phyloP scores from a whole-genome alignment of 257 asterid genomes.

The Solanum boliviense region DNA sequence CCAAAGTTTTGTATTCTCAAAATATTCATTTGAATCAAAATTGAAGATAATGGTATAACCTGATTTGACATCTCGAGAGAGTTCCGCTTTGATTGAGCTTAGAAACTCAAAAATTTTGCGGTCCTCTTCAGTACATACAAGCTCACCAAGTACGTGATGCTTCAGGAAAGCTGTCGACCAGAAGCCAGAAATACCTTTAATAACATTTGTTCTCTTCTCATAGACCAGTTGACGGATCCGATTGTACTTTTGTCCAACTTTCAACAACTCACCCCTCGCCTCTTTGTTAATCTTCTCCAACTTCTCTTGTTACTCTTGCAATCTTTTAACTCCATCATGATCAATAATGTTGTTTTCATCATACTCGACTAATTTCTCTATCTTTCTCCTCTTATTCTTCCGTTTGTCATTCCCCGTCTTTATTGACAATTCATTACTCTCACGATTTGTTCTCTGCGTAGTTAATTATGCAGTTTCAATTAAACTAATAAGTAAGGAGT shows the following conservation, averaged over 20 bases:
- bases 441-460: not conserved
- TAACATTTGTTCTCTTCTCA: slow-evolving; percentile 56
- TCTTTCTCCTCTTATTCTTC: not conserved
- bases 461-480: not conserved
- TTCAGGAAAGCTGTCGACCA: slow-evolving; percentile 90
- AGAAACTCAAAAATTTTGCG: slow-evolving; percentile 47
- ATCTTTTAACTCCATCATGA: not conserved
- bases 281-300: slow-evolving; percentile 56
- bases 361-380: not conserved
- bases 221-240: slow-evolving; percentile 73
- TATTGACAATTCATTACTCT: not conserved
- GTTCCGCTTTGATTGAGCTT: slow-evolving; percentile 66
- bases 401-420: not conserved
- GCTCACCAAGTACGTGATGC: slow-evolving; percentile 6
- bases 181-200: slow-evolving; percentile 70
- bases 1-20: slow-evolving; percentile 63
- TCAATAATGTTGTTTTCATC: not conserved
- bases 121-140: slow-evolving; percentile 34
- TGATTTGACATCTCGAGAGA: slow-evolving; percentile 72
- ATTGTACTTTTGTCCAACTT: slow-evolving; percentile 76
- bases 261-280: slow-evolving; percentile 78
- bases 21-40: slow-evolving; percentile 67
- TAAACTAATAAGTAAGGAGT: no score
- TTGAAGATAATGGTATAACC: slow-evolving; percentile 72
- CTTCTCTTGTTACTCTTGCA: not conserved